Conservation (phyloP, 345 rosid genomes). For the Murraya paniculata region DNA sequence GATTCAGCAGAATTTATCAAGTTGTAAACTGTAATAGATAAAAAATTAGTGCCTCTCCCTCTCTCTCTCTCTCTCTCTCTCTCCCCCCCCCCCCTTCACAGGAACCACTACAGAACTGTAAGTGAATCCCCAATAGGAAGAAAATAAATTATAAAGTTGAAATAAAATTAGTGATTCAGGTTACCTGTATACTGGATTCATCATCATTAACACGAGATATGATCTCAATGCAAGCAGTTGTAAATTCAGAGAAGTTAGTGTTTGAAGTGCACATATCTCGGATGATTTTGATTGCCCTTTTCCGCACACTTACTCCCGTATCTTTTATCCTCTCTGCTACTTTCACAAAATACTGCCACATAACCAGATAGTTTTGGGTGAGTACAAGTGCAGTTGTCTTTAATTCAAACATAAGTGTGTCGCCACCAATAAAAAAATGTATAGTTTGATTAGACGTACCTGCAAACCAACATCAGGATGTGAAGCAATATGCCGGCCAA, state of each 20-base stretch:
- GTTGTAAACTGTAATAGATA: background rate
- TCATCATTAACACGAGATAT: slow-evolving; percentile 94
- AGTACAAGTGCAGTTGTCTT: background rate
- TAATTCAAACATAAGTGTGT: background rate
- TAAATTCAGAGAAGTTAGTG: slow-evolving; percentile 80
- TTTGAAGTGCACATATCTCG: slow-evolving; percentile 94
- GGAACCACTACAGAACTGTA: background rate
- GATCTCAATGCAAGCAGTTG: slow-evolving; percentile 88
- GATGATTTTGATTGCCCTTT: slow-evolving; percentile 93
- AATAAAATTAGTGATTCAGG: slow-evolving; percentile 10
- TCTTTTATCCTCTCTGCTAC: slow-evolving; percentile 98
- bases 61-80: background rate
- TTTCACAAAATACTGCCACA: slow-evolving; percentile 90
- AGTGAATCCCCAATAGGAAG: background rate
- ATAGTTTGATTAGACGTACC: slow-evolving; percentile 41
- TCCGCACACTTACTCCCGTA: slow-evolving; percentile 97
- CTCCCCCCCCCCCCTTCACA: background rate
- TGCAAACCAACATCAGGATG: slow-evolving; percentile 95
- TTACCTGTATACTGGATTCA: slow-evolving; percentile 96
- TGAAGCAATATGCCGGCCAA: slow-evolving; percentile 95
- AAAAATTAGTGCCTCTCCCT: background rate
- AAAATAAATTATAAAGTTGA: background rate
- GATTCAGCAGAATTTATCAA: background rate
- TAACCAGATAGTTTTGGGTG: slow-evolving; percentile 8
- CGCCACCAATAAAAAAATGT: slow-evolving; percentile 8